Percentiles rank a stretch among this genome's conserved stretches.
These are phyloP conservation scores for Aspergillus oerlinghausenensis DNA, from an alignment of 2,329 filamentous ascomycete genomes.

Conservation along the genomic window DNA sequence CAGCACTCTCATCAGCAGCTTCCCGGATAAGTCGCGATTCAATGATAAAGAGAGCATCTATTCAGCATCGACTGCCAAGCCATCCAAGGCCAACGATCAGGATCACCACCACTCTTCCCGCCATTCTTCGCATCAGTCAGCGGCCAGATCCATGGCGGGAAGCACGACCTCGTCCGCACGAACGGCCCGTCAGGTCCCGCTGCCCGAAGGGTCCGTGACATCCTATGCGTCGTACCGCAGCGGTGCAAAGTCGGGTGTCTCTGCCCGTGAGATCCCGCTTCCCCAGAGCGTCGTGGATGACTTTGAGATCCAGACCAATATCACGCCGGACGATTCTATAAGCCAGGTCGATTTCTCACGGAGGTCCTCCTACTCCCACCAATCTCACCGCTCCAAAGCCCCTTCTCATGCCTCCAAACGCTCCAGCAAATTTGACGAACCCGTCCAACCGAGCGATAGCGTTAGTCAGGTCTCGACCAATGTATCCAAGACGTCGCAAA, in stretches of 20 bases:
- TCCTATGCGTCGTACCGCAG: slow-evolving; percentile 23
- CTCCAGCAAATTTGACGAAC: slow-evolving; percentile 35
- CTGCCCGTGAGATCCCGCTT: slow-evolving; percentile 26
- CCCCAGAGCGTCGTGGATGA: slow-evolving; percentile 29
- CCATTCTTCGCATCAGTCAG: slow-evolving; percentile 21
- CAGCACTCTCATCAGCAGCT: slow-evolving; percentile 42
- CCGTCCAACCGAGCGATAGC: slow-evolving; percentile 35
- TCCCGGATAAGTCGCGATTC: slow-evolving; percentile 30
- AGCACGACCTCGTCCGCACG: slow-evolving; percentile 30
- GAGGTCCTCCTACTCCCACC: slow-evolving; percentile 23
- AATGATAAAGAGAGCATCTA: slow-evolving; percentile 29
- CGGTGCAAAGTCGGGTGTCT: slow-evolving; percentile 16
- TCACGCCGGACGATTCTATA: slow-evolving; percentile 77
- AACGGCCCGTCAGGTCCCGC: slow-evolving; percentile 33
- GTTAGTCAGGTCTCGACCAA: slow-evolving; percentile 36
- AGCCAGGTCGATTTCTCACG: slow-evolving; percentile 54
- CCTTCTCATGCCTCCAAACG: slow-evolving; percentile 24
- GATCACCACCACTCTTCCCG: slow-evolving; percentile 19
- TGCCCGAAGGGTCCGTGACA: slow-evolving; percentile 29
- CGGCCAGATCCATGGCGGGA: slow-evolving; percentile 16
- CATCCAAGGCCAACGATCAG: slow-evolving; percentile 25
- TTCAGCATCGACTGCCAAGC: slow-evolving; percentile 35
- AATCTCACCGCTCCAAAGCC: slow-evolving; percentile 24
- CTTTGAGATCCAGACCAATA: slow-evolving; percentile 46
- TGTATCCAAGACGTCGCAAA: slow-evolving; percentile 23